Percentiles rank a stretch among this genome's conserved stretches.
Conservation (phyloP, 805 yeast genomes). For the Hanseniaspora valbyensis region DNA sequence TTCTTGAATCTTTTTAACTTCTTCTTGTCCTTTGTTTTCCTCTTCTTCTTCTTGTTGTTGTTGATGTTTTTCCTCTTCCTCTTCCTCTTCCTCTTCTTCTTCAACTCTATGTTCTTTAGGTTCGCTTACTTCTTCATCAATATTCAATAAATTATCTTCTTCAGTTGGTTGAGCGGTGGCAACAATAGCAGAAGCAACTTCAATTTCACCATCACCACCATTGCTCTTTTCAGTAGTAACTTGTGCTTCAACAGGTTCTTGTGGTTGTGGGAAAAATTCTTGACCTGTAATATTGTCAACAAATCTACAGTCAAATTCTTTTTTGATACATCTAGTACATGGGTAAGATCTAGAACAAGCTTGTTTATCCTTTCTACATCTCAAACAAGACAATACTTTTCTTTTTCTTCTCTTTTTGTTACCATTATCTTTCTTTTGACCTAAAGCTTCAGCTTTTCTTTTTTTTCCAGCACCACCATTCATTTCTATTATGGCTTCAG, state of each 20-base stretch:
- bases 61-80: not conserved
- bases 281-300: conserved; percentile 11
- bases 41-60: too few relatives aligned
- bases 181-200: not conserved
- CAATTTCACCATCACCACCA: not conserved
- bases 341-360: conserved; percentile 13
- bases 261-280: conserved; percentile 8
- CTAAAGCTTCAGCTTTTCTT: not conserved
- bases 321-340: conserved; percentile 13
- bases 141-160: not conserved
- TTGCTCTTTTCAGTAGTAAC: too few relatives aligned
- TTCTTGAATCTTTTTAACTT: too few relatives aligned
- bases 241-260: not conserved
- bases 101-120: not conserved
- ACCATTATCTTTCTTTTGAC: not conserved
- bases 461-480: not conserved
- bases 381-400: conserved; percentile 12
- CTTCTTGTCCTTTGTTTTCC: too few relatives aligned
- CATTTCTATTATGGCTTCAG: not conserved
- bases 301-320: conserved; percentile 13
- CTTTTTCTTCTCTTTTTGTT: conserved; percentile 13
- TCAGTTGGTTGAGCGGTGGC: not conserved
- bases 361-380: conserved; percentile 15
- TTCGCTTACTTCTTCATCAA: not conserved
- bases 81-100: not conserved